Evolutionary conservation across 2,329 filamentous ascomycete genomes (phyloP).

Genomic region (Leptographium lundbergii): DNA sequence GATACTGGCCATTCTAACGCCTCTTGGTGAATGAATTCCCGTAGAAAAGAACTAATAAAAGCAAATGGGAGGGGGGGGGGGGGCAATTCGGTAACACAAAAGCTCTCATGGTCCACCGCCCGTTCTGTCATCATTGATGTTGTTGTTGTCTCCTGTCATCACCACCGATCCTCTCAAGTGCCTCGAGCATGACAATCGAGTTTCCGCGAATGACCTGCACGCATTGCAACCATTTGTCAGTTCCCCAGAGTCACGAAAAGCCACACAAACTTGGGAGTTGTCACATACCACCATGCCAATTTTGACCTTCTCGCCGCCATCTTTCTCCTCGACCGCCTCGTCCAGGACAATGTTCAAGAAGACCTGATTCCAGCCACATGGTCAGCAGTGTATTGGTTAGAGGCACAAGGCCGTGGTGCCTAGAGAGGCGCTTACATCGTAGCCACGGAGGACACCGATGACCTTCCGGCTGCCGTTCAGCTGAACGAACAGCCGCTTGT

Average conservation of each 20-base stretch:
- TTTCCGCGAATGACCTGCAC: constrained; percentile 84
- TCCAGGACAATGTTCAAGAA: constrained; percentile 98
- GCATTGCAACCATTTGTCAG: neutral
- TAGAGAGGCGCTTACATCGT: constrained; percentile 59
- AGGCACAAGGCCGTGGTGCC: neutral
- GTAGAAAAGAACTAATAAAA: neutral
- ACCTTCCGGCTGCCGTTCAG: constrained; percentile 97
- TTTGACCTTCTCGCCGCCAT: constrained; percentile 76
- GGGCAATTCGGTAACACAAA: neutral
- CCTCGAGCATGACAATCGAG: constrained; percentile 96
- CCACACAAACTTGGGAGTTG: no score
- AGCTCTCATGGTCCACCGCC: neutral
- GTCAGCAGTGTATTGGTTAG: neutral
- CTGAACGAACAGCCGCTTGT: constrained; percentile 97
- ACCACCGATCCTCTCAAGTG: constrained; percentile 54
- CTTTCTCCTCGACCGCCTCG: constrained; percentile 90
- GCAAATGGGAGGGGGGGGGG: neutral
- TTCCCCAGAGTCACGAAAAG: neutral
- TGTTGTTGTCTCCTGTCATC: constrained; percentile 27
- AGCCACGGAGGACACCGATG: constrained; percentile 84
- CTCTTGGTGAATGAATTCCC: neutral
- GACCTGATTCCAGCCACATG: constrained; percentile 43
- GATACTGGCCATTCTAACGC: neutral
- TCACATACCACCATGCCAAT: constrained; percentile 78
- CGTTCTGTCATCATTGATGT: neutral